Conservation (phyloP, 108 stramenopile species). For the Chaetoceros muelleri region DNA sequence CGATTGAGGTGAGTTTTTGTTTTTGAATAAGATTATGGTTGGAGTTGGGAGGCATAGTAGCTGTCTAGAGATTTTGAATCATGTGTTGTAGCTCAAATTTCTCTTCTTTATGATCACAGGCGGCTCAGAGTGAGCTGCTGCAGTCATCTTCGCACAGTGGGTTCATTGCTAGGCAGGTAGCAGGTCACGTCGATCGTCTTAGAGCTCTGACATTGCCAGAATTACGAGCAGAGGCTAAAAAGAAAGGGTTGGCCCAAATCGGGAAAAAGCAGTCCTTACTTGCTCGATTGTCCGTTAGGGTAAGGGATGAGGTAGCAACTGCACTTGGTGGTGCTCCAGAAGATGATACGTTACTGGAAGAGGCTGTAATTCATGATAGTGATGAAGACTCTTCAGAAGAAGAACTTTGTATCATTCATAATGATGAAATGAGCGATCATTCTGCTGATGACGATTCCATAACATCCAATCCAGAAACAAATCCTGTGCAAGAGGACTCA, state of each 20-base stretch:
- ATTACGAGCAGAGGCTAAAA: slow-evolving; percentile 46
- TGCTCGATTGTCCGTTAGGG: slow-evolving; percentile 64
- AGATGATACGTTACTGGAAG: not conserved
- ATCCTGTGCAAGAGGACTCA: slow-evolving; percentile 1
- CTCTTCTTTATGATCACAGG: slow-evolving; percentile 13
- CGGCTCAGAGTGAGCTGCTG: slow-evolving; percentile 36
- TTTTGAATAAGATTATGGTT: not conserved
- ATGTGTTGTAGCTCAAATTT: not conserved
- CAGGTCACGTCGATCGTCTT: slow-evolving; percentile 42
- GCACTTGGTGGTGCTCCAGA: not conserved
- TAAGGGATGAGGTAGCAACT: slow-evolving; percentile 58
- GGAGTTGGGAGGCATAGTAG: not conserved
- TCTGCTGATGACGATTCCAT: not conserved
- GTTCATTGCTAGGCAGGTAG: slow-evolving; percentile 73
- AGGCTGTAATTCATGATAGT: slow-evolving; percentile 1
- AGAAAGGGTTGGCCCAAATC: slow-evolving; percentile 34
- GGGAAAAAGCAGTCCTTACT: slow-evolving; percentile 74
- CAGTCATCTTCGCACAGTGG: slow-evolving; percentile 61
- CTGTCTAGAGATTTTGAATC: not conserved
- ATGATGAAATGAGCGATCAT: too few species aligned
- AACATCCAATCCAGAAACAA: slow-evolving; percentile 6
- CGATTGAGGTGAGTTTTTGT: slow-evolving; percentile 26
- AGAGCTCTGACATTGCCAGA: slow-evolving; percentile 67
- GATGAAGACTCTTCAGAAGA: slow-evolving; percentile 12
- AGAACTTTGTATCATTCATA: slow-evolving; percentile 2